phyloP scores from a whole-genome alignment of 202 grass and related monocot genomes.

The Eragrostis tef region DNA sequence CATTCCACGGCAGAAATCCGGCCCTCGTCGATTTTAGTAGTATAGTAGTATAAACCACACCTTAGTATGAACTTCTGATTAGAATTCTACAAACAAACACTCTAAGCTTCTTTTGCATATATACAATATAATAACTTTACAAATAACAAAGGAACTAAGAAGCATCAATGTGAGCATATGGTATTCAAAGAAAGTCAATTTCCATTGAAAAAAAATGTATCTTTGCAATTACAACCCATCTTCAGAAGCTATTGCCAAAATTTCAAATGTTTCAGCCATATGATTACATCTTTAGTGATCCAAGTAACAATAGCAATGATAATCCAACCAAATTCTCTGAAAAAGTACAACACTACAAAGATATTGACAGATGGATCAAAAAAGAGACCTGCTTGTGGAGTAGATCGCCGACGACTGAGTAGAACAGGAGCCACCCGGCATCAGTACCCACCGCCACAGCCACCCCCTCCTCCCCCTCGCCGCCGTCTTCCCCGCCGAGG shows the following conservation, averaged over 20 bases:
- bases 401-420: constrained; percentile 69
- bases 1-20: constrained; percentile 73
- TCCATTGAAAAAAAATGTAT: neutral
- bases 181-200: neutral
- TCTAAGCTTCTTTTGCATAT: too few relatives aligned
- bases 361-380: neutral
- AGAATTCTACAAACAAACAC: neutral
- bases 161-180: neutral
- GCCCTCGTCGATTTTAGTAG: too few relatives aligned
- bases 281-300: neutral
- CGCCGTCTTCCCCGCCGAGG: constrained; percentile 27
- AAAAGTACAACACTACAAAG: neutral
- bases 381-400: constrained; percentile 79
- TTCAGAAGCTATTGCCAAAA: neutral
- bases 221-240: neutral
- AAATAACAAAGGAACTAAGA: neutral
- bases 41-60: too few relatives aligned
- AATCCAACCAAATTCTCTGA: neutral
- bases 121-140: neutral
- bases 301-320: neutral
- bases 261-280: neutral
- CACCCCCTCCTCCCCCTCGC: constrained; percentile 40
- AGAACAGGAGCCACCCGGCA: constrained; percentile 66
- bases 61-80: neutral
- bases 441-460: constrained; percentile 64